Evolutionary conservation across 1,284 basidiomycete species (phyloP).

Genomic region (Irpex rosettiformis): DNA sequence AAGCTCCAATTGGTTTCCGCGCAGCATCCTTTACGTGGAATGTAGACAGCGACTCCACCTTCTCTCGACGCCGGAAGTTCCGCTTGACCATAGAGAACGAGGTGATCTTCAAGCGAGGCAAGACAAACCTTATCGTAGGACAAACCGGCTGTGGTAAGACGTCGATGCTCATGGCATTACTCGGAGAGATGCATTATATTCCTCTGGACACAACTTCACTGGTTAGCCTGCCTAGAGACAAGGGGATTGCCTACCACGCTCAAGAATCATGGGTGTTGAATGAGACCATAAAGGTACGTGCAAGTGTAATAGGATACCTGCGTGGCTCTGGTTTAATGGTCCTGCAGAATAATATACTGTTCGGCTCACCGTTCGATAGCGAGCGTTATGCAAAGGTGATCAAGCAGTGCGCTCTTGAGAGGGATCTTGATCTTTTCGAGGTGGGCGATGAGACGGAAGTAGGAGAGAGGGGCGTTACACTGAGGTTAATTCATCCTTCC

Average conservation of each 20-base stretch:
- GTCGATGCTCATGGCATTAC: slow-evolving; percentile 50
- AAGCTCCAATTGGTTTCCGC: slow-evolving; percentile 33
- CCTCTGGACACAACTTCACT: slow-evolving; percentile 51
- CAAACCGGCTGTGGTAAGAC: slow-evolving; percentile 55
- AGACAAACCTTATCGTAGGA: slow-evolving; percentile 62
- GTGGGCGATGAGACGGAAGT: slow-evolving; percentile 75
- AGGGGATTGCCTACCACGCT: slow-evolving; percentile 69
- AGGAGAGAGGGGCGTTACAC: slow-evolving; percentile 60
- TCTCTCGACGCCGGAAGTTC: slow-evolving; percentile 38
- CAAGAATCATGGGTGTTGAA: slow-evolving; percentile 75
- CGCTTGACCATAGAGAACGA: slow-evolving; percentile 47
- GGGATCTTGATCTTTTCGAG: slow-evolving; percentile 62
- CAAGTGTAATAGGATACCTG: not conserved
- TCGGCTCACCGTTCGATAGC: slow-evolving; percentile 41
- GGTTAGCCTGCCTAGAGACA: slow-evolving; percentile 60
- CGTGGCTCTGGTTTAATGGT: not conserved
- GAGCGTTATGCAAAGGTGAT: slow-evolving; percentile 46
- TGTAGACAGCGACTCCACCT: slow-evolving; percentile 24
- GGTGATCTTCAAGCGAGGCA: slow-evolving; percentile 52
- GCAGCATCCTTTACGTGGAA: slow-evolving; percentile 41
- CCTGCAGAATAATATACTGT: slow-evolving; percentile 39
- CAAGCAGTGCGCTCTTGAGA: slow-evolving; percentile 59
- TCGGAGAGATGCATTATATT: slow-evolving; percentile 61
- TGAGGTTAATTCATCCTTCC: slow-evolving; percentile 30
- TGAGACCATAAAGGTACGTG: slow-evolving; percentile 37